Conservation (phyloP, 1,139 yeast species). For the Debaryomyces subglobosus region DNA sequence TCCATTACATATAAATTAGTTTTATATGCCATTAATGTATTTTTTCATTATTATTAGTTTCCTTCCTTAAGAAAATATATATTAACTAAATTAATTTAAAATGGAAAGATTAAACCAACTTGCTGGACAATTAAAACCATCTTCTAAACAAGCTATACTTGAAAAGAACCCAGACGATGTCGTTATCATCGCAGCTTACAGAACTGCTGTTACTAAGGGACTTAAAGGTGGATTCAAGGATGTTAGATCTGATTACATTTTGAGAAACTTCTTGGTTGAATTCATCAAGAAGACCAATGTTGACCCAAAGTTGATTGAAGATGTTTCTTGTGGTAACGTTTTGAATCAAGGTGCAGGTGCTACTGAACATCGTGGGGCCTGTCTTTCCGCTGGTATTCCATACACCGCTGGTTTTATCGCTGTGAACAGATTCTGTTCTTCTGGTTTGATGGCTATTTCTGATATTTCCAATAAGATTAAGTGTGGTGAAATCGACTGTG, state of each 20-base stretch:
- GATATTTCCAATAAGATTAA: slow-evolving; percentile 87
- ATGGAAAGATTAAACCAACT: slow-evolving; percentile 68
- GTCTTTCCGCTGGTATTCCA: slow-evolving; percentile 53
- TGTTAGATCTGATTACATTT: slow-evolving; percentile 72
- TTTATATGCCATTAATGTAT: background rate
- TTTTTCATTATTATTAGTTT: background rate
- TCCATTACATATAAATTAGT: slow-evolving; percentile 3
- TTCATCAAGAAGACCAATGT: slow-evolving; percentile 63
- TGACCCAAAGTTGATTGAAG: slow-evolving; percentile 72
- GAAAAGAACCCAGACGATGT: slow-evolving; percentile 82
- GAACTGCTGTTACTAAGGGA: slow-evolving; percentile 88
- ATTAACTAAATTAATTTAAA: slow-evolving; percentile 10
- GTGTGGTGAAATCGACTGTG: slow-evolving; percentile 87
- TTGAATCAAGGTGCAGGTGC: slow-evolving; percentile 91
- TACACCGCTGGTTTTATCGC: slow-evolving; percentile 74
- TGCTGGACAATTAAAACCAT: slow-evolving; percentile 56
- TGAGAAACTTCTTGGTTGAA: slow-evolving; percentile 63
- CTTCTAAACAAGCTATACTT: slow-evolving; percentile 44
- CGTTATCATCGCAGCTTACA: slow-evolving; percentile 82
- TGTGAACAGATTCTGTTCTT: slow-evolving; percentile 90
- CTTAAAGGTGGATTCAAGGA: slow-evolving; percentile 82
- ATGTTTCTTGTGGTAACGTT: slow-evolving; percentile 86
- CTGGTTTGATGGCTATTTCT: slow-evolving; percentile 88
- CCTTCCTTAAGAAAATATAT: background rate
- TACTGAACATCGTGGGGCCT: slow-evolving; percentile 85